Conservation (phyloP, 2,329 filamentous ascomycete species). For the Colletotrichum filicis region DNA sequence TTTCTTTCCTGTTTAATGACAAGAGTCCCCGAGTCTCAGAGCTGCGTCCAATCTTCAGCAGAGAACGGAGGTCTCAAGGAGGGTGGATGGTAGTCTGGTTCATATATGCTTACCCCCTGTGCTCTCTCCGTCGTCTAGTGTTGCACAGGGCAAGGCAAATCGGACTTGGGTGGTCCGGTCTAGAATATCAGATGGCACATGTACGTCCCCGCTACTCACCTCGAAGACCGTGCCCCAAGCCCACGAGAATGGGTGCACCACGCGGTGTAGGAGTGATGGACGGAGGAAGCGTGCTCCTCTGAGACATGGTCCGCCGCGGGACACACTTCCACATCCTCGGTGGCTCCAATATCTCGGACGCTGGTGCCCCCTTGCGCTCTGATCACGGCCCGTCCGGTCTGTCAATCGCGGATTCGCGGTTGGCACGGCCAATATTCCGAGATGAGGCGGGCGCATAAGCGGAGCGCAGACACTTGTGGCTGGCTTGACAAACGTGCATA, state of each 20-base stretch:
- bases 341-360: neutral
- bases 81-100: slow-evolving; percentile 10
- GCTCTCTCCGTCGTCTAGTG: neutral
- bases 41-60: slow-evolving; percentile 13
- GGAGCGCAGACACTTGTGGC: neutral
- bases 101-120: neutral
- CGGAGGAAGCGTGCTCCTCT: neutral
- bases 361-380: neutral
- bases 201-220: neutral
- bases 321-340: neutral
- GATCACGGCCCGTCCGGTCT: neutral
- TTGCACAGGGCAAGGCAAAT: neutral
- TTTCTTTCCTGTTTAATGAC: neutral
- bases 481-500: neutral
- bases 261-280: neutral
- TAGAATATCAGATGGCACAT: slow-evolving; percentile 3
- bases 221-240: neutral
- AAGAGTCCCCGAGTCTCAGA: neutral
- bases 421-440: neutral
- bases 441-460: neutral
- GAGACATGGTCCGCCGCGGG: neutral
- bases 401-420: neutral
- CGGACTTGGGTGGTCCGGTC: neutral
- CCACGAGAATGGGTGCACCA: slow-evolving; percentile 21
- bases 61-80: neutral